Conservation (phyloP, 2,329 filamentous ascomycete genomes). For the Colletotrichum eremochloae region DNA sequence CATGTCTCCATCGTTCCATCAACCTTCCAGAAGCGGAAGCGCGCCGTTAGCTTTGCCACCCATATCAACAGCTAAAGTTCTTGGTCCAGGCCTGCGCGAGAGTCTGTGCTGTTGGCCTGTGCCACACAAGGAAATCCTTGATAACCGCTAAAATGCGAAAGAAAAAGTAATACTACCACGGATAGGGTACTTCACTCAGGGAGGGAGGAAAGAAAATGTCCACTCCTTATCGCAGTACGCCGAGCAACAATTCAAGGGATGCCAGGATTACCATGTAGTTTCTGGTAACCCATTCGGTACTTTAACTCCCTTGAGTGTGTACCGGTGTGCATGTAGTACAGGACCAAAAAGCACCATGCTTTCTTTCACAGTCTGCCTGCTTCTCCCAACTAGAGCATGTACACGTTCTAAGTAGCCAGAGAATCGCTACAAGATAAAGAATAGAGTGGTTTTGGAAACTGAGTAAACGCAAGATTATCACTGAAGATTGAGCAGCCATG, state of each 20-base stretch:
- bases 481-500: background rate
- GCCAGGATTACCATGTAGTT: background rate
- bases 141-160: constrained; percentile 17
- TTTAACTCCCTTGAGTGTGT: background rate
- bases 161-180: background rate
- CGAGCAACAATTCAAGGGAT: constrained; percentile 1
- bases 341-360: background rate
- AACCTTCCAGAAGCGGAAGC: constrained; percentile 48
- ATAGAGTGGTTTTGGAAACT: too few relatives aligned
- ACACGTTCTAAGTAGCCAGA: background rate
- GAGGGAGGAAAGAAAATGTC: background rate
- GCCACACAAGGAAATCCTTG: constrained; percentile 24
- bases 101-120: constrained; percentile 22
- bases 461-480: background rate
- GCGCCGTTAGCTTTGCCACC: constrained; percentile 44
- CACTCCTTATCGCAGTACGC: constrained; percentile 32
- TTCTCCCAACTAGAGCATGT: background rate
- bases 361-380: background rate
- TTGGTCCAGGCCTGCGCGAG: constrained; percentile 30
- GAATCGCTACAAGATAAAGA: background rate
- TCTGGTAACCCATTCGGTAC: constrained; percentile 3
- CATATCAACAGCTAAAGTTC: constrained; percentile 22
- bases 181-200: background rate
- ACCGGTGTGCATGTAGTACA: background rate
- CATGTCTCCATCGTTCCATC: constrained; percentile 43